phyloP scores from a whole-genome alignment of 2,329 filamentous ascomycete species.

The Epichloe glyceriae region DNA sequence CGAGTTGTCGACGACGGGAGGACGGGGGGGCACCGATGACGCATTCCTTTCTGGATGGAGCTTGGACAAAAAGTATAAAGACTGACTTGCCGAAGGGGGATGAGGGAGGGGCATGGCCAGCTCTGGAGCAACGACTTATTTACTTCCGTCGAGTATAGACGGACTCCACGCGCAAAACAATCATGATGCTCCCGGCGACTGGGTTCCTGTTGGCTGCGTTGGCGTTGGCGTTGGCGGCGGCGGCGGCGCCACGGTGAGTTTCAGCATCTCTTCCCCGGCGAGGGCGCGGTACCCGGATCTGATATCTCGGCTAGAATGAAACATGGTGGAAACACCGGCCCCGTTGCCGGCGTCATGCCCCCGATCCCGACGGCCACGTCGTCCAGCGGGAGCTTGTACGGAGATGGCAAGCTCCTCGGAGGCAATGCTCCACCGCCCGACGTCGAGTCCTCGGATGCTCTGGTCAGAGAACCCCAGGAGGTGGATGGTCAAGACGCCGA shows the following conservation, averaged over 20 bases:
- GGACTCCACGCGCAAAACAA: conserved; percentile 27
- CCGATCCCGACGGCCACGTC: conserved; percentile 25
- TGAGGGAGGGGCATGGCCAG: not conserved
- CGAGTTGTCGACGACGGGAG: not conserved
- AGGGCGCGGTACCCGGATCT: not conserved
- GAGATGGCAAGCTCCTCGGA: conserved; percentile 25
- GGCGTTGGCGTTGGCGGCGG: no score
- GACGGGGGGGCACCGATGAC: not conserved
- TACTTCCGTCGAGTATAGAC: no score
- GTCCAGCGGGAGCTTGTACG: conserved; percentile 27
- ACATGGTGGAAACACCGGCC: conserved; percentile 29
- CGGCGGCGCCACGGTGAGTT: not conserved
- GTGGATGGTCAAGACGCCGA: conserved; percentile 38
- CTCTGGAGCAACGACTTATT: not conserved
- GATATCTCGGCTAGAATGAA: not conserved
- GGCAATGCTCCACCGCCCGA: conserved; percentile 25
- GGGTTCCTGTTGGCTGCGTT: not conserved
- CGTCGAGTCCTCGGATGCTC: conserved; percentile 24
- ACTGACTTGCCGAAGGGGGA: not conserved
- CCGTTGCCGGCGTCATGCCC: conserved; percentile 27
- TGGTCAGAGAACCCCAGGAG: conserved; percentile 25
- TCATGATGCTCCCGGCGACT: conserved; percentile 15
- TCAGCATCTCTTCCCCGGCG: not conserved
- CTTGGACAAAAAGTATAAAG: not conserved
- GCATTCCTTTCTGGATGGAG: not conserved